A percentile compares a stretch with the other conserved stretches of the same genome.
Evolutionary conservation across 495 filamentous ascomycete genomes (phyloP).

Genomic region (Lasiosphaeris hirsuta): DNA sequence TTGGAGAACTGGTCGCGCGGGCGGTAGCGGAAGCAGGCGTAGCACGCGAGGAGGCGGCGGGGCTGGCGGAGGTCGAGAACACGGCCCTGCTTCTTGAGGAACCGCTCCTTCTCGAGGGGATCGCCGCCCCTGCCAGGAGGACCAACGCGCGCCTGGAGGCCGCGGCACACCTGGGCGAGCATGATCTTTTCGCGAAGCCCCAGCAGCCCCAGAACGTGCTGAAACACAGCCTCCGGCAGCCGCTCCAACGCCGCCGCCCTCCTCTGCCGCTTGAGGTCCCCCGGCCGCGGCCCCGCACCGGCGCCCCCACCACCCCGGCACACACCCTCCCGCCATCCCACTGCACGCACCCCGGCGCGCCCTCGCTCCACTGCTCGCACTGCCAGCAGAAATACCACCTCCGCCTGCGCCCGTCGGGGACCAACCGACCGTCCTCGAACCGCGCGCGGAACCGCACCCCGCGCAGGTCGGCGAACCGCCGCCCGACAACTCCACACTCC

Average conservation of each 20-base stretch:
- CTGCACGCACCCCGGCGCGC: slow-evolving; percentile 1
- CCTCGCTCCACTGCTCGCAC: slow-evolving; percentile 12
- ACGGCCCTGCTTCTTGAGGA: too few relatives aligned
- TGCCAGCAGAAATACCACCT: slow-evolving; percentile 15
- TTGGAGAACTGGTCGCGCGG: too few relatives aligned
- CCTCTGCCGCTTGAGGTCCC: not conserved
- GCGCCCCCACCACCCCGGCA: not conserved
- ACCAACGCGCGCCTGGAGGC: not conserved
- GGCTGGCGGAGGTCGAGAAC: too few relatives aligned
- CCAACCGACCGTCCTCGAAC: too few relatives aligned
- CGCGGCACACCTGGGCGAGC: slow-evolving; percentile 5
- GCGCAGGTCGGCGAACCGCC: too few relatives aligned
- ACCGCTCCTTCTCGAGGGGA: not conserved
- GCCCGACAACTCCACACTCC: too few relatives aligned
- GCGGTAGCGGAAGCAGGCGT: too few relatives aligned
- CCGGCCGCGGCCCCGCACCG: not conserved
- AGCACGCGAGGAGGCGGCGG: too few relatives aligned
- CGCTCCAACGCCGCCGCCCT: not conserved
- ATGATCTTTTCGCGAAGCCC: slow-evolving; percentile 1
- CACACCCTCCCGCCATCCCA: slow-evolving; percentile 1
- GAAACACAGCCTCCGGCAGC: slow-evolving; percentile 1
- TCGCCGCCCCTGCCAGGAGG: not conserved
- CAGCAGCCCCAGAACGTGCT: slow-evolving; percentile 5
- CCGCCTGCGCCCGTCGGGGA: not conserved
- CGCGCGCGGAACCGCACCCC: too few relatives aligned